Conservation (phyloP, 208 protist genomes). For the Lotmaria passim region DNA sequence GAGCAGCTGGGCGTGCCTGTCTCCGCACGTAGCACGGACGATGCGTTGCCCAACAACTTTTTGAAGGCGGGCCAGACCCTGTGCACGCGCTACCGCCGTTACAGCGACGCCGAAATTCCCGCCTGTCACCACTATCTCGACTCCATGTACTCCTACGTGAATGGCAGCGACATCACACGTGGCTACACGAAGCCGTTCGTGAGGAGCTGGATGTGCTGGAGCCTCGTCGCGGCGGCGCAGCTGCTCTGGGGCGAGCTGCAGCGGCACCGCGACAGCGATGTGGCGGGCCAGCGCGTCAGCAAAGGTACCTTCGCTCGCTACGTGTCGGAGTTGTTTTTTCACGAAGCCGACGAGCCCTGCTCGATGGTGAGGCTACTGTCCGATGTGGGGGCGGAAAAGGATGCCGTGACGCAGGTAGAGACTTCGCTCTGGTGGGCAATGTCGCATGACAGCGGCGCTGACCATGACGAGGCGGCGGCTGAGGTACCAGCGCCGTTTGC, state of each 20-base stretch:
- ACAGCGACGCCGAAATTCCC: slow-evolving; percentile 16
- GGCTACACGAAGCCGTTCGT: slow-evolving; percentile 26
- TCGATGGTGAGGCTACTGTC: slow-evolving; percentile 16
- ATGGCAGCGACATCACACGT: slow-evolving; percentile 32
- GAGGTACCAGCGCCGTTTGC: slow-evolving; percentile 2
- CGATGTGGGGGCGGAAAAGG: slow-evolving; percentile 1
- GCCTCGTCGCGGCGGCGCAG: slow-evolving; percentile 18
- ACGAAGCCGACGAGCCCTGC: slow-evolving; percentile 2
- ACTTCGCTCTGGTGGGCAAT: slow-evolving; percentile 13
- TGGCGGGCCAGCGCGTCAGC: background rate
- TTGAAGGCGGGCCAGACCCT: slow-evolving; percentile 10
- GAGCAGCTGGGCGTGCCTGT: slow-evolving; percentile 1
- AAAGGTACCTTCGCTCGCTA: background rate
- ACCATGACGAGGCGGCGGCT: background rate
- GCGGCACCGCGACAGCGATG: background rate
- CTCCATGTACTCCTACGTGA: slow-evolving; percentile 36
- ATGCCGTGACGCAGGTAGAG: slow-evolving; percentile 16
- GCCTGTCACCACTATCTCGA: slow-evolving; percentile 15
- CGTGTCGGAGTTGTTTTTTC: slow-evolving; percentile 20
- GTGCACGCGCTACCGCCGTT: slow-evolving; percentile 26
- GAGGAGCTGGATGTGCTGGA: slow-evolving; percentile 19
- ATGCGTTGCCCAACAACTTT: background rate
- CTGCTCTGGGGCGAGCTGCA: slow-evolving; percentile 25
- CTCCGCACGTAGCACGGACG: background rate
- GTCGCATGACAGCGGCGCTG: background rate